Base-by-base conservation (phyloP, 2,329 filamentous ascomycete genomes). In the Arthrobotrys sinensis region DNA sequence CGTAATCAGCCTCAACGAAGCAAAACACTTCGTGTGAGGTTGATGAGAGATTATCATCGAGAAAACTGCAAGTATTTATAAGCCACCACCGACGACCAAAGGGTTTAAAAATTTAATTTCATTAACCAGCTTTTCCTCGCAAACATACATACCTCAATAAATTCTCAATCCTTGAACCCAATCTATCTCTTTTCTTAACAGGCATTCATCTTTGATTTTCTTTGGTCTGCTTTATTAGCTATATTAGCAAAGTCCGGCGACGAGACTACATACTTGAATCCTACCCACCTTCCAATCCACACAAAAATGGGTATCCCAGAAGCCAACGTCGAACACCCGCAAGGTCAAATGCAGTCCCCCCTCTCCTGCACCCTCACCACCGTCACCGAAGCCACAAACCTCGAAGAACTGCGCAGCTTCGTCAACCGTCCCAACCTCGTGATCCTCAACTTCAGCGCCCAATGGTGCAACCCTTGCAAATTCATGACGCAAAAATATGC, bases 391-490 rank as follows among this genome's bases (percentile, higher is more conserved):
- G 38, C 21, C 21, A 28, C 19, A 16, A 28, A 63, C 16, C 11
- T 63, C 1, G 38, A 63, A 21, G 38, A 45, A 21, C 36, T 63
- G 4, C 19, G 19, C 14, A 63, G 24, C 4, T 45, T 28, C 8
- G 45, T 36, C 36, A 63, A 46, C 11, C 19, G 11, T 2, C 57
- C 57, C 2, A 63, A 63, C 38, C 57, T 63, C 57, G 57, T 63
- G 4, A 19, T 63, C 19, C 8, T 63, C 19, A 46, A 46, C 10
- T 63, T 63, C n/a, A 46, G 10, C 38, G 57, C 57, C 12, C 38
- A 21, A 63, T 63, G 57, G 57, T 63, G 57, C 19, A 14, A 4
- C 12, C 38, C 57, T 16, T 63, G 57, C 57, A 46, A 24, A 34
- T 28, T 45, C 10, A 63, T 63, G 57, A 45, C 12, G 19, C 34